Base-by-base conservation (phyloP, 2,329 filamentous ascomycete genomes). In the Colletotrichum tropicicola region DNA sequence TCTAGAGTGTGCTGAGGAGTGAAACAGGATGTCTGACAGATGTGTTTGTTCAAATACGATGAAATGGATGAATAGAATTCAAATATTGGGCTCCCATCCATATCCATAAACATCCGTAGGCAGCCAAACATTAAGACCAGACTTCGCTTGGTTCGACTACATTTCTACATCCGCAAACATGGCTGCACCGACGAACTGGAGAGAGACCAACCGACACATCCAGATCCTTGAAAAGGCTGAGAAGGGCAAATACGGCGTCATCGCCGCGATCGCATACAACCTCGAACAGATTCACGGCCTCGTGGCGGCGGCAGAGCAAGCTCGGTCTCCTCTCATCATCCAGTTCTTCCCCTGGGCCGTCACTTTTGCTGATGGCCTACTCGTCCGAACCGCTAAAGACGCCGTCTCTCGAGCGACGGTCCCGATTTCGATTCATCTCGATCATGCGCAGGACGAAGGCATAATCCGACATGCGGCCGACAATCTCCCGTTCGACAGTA, bases 301-400 rank as follows among this genome's bases (percentile, higher is more conserved):
- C 12, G 85, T 92, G 55, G 83, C 85, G 66, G 91, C 90, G 19
- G 91, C 90, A 35, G 89, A 92, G 77, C 82, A 82, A 41, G 90
- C 90, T 69, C 80, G 82, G 37, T 88, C 88, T 0, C 89, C 90
- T 0, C 82, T 89, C 19, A 89, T 91, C 78, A 88, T 92, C 74
- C 88, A 90, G 41, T 85, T 92, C 71, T 92, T 92, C 74, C 90
- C 90, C 15, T 92, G 89, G 89, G 88, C 90, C 0, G 81, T 92
- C 37, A 82, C 86, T 58, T 92, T 87, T 78, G 87, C 87, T 8
- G 82, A 84, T 63, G 80, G 80, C 6, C 73, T 84, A 51, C 80
- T 87, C 39, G 80, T 87, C 21, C 81, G 83, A 69, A 82, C 84
- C 17, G 86, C 86, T 86, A 6, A 88, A 4, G 83, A 84, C 6